A percentile compares a stretch with the other conserved stretches of the same genome.
phyloP scores from a whole-genome alignment of 805 yeast species.

The Candida nemodendra region DNA sequence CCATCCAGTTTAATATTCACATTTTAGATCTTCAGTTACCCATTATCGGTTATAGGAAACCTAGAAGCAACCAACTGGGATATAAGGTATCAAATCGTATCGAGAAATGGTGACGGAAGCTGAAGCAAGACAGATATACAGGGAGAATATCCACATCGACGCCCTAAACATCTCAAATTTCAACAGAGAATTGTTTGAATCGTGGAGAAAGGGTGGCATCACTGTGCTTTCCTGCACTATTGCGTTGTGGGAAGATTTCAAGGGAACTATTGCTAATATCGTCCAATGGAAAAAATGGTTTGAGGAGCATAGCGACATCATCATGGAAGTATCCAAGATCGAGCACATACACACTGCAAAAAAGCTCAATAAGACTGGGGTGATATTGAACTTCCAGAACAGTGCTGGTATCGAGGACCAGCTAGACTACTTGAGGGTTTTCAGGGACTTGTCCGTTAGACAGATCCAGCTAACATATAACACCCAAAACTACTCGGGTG shows the following conservation, averaged over 20 bases:
- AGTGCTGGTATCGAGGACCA: slow-evolving; percentile 21
- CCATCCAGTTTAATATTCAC: too few relatives aligned
- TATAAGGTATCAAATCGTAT: too few relatives aligned
- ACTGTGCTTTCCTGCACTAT: slow-evolving; percentile 21
- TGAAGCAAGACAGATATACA: slow-evolving; percentile 19
- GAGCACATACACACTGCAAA: slow-evolving; percentile 21
- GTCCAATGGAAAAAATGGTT: slow-evolving; percentile 24
- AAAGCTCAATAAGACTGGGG: slow-evolving; percentile 20
- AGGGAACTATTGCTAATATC: slow-evolving; percentile 19
- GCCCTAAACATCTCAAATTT: slow-evolving; percentile 20
- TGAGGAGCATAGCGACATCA: slow-evolving; percentile 19
- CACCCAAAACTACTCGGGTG: slow-evolving; percentile 23
- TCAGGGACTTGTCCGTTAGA: slow-evolving; percentile 18
- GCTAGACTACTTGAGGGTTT: slow-evolving; percentile 18
- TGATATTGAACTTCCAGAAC: slow-evolving; percentile 20
- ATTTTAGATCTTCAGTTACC: too few relatives aligned
- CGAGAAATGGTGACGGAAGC: slow-evolving; percentile 16
- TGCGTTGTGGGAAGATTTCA: slow-evolving; percentile 21
- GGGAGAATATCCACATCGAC: slow-evolving; percentile 19
- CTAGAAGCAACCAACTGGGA: too few relatives aligned
- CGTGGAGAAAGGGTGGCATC: slow-evolving; percentile 22
- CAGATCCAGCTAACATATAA: slow-evolving; percentile 22
- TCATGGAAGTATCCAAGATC: slow-evolving; percentile 16
- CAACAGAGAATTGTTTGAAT: slow-evolving; percentile 16
- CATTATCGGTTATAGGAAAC: too few relatives aligned